Percentiles rank a stretch among this genome's conserved stretches.
Evolutionary conservation across 2,329 filamentous ascomycete species (phyloP).

Genomic region (Nemania bipapillata): DNA sequence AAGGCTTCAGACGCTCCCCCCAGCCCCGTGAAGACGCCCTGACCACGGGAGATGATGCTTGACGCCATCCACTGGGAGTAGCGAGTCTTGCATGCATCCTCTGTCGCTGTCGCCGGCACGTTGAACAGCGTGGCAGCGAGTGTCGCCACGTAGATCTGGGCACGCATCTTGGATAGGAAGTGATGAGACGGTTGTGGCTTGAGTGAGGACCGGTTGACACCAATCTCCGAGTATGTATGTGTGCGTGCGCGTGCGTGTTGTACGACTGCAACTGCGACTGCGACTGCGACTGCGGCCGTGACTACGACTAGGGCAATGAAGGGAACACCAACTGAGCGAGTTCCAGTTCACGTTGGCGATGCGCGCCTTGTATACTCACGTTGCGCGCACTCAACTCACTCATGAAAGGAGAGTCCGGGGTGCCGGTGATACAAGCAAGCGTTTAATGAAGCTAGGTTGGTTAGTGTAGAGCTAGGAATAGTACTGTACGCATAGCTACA

Average conservation of each 20-base stretch:
- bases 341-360: constrained; percentile 13
- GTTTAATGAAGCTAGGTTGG: constrained; percentile 11
- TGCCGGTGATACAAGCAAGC: constrained; percentile 1
- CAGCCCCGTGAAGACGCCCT: constrained; percentile 50
- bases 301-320: constrained; percentile 5
- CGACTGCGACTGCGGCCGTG: no score
- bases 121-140: constrained; percentile 34
- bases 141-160: constrained; percentile 29
- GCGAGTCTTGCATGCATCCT: background rate
- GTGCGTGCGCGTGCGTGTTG: background rate
- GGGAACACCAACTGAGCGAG: background rate
- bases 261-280: background rate
- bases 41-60: constrained; percentile 51
- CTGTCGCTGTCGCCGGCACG: constrained; percentile 20
- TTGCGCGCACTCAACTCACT: background rate
- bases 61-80: constrained; percentile 49
- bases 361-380: constrained; percentile 23
- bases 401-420: constrained; percentile 12
- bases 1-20: constrained; percentile 49
- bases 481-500: background rate
- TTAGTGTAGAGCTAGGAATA: constrained; percentile 11
- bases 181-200: background rate
- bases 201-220: constrained; percentile 1
- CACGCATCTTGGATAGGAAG: constrained; percentile 37
- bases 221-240: background rate